Base-by-base conservation (phyloP, 768 basidiomycete genomes). In the Xerocomus potaroensis region DNA sequence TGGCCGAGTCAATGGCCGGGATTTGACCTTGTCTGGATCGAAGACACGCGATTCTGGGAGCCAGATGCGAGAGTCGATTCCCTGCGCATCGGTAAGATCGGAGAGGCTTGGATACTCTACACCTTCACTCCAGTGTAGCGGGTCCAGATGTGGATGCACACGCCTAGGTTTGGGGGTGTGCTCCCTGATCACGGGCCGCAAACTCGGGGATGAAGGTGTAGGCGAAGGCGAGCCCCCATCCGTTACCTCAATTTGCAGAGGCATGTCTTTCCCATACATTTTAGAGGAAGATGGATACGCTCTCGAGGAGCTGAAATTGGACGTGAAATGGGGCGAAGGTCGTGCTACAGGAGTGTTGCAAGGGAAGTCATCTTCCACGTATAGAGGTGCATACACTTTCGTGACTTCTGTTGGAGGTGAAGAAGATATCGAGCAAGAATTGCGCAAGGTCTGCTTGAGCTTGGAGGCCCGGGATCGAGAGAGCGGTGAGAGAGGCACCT, bases 321-420 rank as follows among this genome's bases (percentile, higher is more conserved):
- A 48, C 4, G 51, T 54, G 33, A 55, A 53, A 19, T 49, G 49
- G n/a, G 59, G 57, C 1, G 55, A 57, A 12, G 18, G 34, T 33
- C 18, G 51, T 29, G 12, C 36, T 27, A 18, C 31, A 16, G 53
- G 52, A 24, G 47, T 42, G 27, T 40, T 12, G 24, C 45, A 36
- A 30, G 42, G 50, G 41, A 41, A 42, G 5, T 48, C 62, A 5
- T 53, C 52, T 7, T 53, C 59, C 11, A 8, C 27, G 16, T 55
- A 54, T n/a, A 61, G 41, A 18, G 54, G 45, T 21, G 14, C 45
- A 22, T 66, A 45, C 5, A 18, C 32, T 36, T 44, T 54, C 3
- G 64, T 67, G 4, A 64, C 44, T 3, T 26, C 32, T 22, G 64
- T 65, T 22, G 59, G 56, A 45, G 63, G 64, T 2, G 63, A 66